These are phyloP conservation scores for Hypoxylon sp. DNA, from an alignment of 2,329 filamentous ascomycete genomes.

Conservation along the genomic window DNA sequence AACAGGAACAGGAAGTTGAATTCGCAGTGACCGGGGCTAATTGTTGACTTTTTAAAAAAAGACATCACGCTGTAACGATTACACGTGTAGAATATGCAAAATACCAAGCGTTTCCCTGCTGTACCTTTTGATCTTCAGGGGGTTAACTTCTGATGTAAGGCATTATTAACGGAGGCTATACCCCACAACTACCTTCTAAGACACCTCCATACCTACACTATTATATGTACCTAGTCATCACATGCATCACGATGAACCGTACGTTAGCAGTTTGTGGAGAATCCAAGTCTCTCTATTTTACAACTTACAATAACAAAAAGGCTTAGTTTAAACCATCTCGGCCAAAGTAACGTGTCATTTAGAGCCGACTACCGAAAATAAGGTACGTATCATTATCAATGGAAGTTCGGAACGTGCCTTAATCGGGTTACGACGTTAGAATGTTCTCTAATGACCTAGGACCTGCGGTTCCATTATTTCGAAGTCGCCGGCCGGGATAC, in stretches of 20 bases:
- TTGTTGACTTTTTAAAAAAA: constrained; percentile 3
- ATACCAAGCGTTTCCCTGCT: background rate
- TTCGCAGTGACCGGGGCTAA: constrained; percentile 5
- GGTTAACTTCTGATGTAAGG: constrained; percentile 21
- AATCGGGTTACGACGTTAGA: background rate
- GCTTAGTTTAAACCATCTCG: constrained; percentile 9
- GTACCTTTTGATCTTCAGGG: constrained; percentile 11
- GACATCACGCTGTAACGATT: constrained; percentile 4
- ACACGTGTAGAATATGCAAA: background rate
- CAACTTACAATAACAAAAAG: constrained; percentile 25
- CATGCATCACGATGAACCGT: constrained; percentile 12
- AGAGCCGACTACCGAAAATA: constrained; percentile 7
- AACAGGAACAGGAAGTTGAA: constrained; percentile 21
- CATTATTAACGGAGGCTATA: background rate
- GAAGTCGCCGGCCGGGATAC: no score
- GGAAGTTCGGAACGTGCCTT: background rate
- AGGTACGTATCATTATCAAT: background rate
- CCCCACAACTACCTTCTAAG: constrained; percentile 8
- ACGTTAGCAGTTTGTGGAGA: constrained; percentile 19
- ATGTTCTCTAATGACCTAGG: background rate
- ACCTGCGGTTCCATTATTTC: background rate
- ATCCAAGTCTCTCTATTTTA: background rate
- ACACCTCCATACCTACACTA: background rate
- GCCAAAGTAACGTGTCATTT: constrained; percentile 29
- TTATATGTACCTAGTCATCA: background rate